These are phyloP conservation scores for Fulvia fulva DNA, from an alignment of 2,329 filamentous ascomycete species.

Conservation along the genomic window DNA sequence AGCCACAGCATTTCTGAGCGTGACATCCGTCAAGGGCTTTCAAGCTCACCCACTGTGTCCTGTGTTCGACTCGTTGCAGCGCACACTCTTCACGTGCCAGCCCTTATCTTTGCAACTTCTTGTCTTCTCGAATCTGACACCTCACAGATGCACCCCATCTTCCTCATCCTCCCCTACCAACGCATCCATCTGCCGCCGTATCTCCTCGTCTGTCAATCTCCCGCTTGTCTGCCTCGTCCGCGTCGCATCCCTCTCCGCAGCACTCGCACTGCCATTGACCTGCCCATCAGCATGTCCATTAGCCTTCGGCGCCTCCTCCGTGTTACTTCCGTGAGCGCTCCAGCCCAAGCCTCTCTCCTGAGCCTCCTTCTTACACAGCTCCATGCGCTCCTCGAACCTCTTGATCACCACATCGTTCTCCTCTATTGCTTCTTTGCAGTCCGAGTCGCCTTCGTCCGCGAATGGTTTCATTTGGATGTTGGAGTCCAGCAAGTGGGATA, in stretches of 20 bases:
- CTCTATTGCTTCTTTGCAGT: conserved; percentile 68
- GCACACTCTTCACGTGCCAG: too few relatives aligned
- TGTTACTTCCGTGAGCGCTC: conserved; percentile 34
- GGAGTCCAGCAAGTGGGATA: conserved; percentile 68
- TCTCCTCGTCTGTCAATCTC: conserved; percentile 56
- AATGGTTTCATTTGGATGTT: conserved; percentile 70
- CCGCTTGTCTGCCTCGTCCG: conserved; percentile 36
- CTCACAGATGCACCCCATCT: conserved; percentile 60
- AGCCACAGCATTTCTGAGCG: not conserved
- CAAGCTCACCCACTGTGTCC: not conserved
- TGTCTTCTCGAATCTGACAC: not conserved
- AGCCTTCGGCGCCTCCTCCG: conserved; percentile 15
- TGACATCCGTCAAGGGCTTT: not conserved
- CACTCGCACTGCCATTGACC: conserved; percentile 21
- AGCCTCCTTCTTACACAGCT: conserved; percentile 62
- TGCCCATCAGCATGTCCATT: conserved; percentile 18
- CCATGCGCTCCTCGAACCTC: conserved; percentile 64
- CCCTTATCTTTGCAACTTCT: too few relatives aligned
- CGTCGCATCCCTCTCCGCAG: conserved; percentile 5
- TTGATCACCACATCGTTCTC: conserved; percentile 68
- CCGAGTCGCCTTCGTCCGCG: conserved; percentile 59
- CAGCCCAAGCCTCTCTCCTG: conserved; percentile 57
- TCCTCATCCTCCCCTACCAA: conserved; percentile 49
- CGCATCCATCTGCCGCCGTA: conserved; percentile 54
- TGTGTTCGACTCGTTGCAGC: not conserved